Percentiles rank a stretch among this genome's conserved stretches.
phyloP scores from a whole-genome alignment of 1,284 basidiomycete genomes.

The Volvariella surrecta region DNA sequence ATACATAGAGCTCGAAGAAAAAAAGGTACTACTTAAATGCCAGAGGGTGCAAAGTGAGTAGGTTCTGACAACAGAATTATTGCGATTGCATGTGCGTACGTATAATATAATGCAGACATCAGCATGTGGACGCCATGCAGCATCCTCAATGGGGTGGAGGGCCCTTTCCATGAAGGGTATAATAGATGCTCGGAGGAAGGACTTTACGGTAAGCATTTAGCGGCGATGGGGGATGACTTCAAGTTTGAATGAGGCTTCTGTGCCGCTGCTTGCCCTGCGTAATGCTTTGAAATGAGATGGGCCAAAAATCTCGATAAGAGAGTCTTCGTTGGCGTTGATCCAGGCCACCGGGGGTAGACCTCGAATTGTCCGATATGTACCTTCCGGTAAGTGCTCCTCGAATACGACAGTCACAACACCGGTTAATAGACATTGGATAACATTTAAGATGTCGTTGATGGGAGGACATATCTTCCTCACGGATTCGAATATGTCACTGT shows the following conservation, averaged over 20 bases:
- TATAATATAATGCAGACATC: no score
- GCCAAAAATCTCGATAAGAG: slow-evolving; percentile 66
- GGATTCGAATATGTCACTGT: slow-evolving; percentile 72
- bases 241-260: slow-evolving; percentile 62
- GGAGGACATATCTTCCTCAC: slow-evolving; percentile 70
- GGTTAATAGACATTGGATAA: slow-evolving; percentile 74
- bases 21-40: no score
- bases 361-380: slow-evolving; percentile 62
- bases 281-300: slow-evolving; percentile 58
- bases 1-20: no score
- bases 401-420: slow-evolving; percentile 70
- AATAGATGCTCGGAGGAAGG: not conserved
- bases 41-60: no score
- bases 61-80: no score
- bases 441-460: slow-evolving; percentile 66
- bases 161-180: no score
- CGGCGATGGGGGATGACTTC: slow-evolving; percentile 39
- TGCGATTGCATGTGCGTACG: no score
- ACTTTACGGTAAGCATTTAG: slow-evolving; percentile 16
- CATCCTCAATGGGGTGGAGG: no score
- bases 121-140: no score
- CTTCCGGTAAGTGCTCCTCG: slow-evolving; percentile 61
- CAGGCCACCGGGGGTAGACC: slow-evolving; percentile 69
- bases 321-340: slow-evolving; percentile 58
- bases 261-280: slow-evolving; percentile 62